These are phyloP conservation scores for Pinus albicaulis DNA, from an alignment of 75 land plant species.

Conservation along the genomic window DNA sequence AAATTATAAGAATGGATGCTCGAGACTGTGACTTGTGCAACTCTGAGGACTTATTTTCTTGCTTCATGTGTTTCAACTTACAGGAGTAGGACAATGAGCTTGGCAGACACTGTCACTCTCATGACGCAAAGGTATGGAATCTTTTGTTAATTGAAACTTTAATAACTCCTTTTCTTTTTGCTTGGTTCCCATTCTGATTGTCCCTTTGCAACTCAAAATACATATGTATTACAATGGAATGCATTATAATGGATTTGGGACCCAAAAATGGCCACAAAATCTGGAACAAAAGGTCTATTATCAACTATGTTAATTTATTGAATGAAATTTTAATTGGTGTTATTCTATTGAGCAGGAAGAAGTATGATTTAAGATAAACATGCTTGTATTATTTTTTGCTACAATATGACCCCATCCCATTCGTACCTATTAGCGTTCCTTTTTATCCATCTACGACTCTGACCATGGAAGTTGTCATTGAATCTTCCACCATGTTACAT, in stretches of 20 bases:
- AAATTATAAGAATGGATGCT: conserved; percentile 68
- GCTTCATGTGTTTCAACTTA: conserved; percentile 98
- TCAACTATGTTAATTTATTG: background rate
- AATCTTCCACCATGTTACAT: no score
- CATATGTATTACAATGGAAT: background rate
- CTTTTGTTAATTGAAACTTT: background rate
- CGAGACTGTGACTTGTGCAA: conserved; percentile 84
- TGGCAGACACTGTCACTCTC: conserved; percentile 78
- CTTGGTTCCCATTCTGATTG: background rate
- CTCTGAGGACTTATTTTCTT: conserved; percentile 86
- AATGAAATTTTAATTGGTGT: no score
- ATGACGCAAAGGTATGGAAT: conserved; percentile 85
- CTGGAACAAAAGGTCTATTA: background rate
- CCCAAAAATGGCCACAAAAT: background rate
- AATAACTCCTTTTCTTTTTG: background rate
- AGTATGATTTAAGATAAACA: no score
- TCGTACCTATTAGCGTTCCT: no score
- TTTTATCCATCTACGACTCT: no score
- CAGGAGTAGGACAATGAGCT: conserved; percentile 83
- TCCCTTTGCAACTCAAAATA: background rate
- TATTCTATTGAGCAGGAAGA: no score
- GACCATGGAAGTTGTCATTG: no score
- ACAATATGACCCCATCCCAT: no score
- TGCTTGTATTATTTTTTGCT: no score
- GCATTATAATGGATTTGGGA: background rate